phyloP scores from a whole-genome alignment of 2,329 filamentous ascomycete genomes.

The Graphilbum fragrans region DNA sequence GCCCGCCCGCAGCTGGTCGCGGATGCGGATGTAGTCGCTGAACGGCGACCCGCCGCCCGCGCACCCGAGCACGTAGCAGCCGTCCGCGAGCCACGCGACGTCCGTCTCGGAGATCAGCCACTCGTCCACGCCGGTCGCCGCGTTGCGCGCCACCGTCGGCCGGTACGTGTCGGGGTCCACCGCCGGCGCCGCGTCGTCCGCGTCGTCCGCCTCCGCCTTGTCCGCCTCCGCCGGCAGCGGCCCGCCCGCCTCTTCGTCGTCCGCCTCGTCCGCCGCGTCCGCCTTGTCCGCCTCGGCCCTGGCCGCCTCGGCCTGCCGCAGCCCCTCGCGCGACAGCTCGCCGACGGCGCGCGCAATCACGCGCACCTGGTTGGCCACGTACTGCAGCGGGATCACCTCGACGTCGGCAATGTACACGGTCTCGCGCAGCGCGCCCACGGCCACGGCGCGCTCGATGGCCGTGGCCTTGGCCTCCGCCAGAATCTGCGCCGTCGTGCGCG shows the following conservation, averaged over 20 bases:
- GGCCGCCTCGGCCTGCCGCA: too few relatives aligned
- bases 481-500: constrained; percentile 20
- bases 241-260: constrained; percentile 8
- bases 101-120: constrained; percentile 33
- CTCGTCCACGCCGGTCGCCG: constrained; percentile 10
- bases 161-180: constrained; percentile 19
- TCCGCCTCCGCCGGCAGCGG: not conserved
- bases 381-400: constrained; percentile 41
- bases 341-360: constrained; percentile 50
- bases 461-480: constrained; percentile 25
- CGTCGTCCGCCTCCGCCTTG: constrained; percentile 25
- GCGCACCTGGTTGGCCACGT: constrained; percentile 32
- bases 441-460: constrained; percentile 30
- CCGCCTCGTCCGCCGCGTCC: not conserved
- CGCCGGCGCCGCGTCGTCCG: constrained; percentile 12
- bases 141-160: constrained; percentile 20
- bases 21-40: constrained; percentile 21
- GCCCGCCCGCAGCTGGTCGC: constrained; percentile 24
- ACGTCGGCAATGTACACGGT: constrained; percentile 37
- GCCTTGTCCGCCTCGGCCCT: too few relatives aligned
- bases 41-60: constrained; percentile 30
- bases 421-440: constrained; percentile 28
- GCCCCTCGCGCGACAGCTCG: not conserved
- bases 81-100: constrained; percentile 29
- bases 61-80: constrained; percentile 32